Evolutionary conservation across 306 rosid species (phyloP), one percentile per base, ranked within the genome.

Genomic region (Styphnolobium japonicum): DNA sequence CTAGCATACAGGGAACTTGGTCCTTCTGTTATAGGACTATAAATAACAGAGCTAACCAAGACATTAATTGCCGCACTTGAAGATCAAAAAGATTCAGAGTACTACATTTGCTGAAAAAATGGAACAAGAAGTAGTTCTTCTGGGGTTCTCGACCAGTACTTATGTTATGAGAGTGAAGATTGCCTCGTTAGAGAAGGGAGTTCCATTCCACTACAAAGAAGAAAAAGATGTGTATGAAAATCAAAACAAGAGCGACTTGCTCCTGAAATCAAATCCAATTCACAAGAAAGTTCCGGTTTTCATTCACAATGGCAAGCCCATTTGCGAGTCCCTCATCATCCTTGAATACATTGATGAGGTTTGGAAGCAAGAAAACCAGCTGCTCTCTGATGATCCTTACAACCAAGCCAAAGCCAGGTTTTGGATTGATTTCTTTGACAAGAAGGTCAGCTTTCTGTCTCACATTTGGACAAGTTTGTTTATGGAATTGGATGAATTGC

Each of bases 311-410:
- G 85, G 83, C 9, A 83, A 63, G 52, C 75, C 87, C 19, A 72
- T 86, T 5, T 80, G 78, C 6, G 88, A 84, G 73, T 87, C 90
- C 21, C 75, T 81, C 67, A 25, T 78, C 46, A 82, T 81, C 21
- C 55, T 87, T 33, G 43, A 63, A 2, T 87, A 84, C 64, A 81
- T 81, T 40, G 88, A 87, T 21, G 84, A 87, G 68, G 88, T 79
- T 43, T 87, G 88, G 90, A 57, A 43, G 10, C 56, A 87, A 7
- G 42, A 12, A 34, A 36, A 57, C 22, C 86, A 70, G 2, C 25
- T 84, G 10, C 66, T 49, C 29, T 75, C 83, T 4, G 37, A 74
- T 33, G 75, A 84, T 31, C 79, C 86, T 49, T 63, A 82, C 22
- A 3, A 69, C 49, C 27, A 77, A 78, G 74, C 86, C 48, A 80